A percentile compares a stretch with the other conserved stretches of the same genome.
These are phyloP conservation scores for Sporothrix humicola DNA, from an alignment of 2,329 filamentous ascomycete species.

Conservation along the genomic window DNA sequence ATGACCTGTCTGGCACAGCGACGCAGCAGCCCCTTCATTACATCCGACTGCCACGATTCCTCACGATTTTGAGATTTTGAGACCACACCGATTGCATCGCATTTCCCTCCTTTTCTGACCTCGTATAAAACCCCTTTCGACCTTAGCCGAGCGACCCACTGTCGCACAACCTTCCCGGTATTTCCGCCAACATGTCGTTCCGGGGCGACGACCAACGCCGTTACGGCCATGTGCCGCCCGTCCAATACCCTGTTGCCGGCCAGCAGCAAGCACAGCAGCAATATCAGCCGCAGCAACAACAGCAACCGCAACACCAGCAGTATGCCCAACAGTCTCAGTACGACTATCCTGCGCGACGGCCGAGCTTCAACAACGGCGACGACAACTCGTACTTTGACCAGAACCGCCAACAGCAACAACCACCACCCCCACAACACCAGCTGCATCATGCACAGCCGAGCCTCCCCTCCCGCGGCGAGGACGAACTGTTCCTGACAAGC, in stretches of 20 bases:
- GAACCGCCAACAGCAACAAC: constrained; percentile 34
- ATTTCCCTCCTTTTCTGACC: neutral
- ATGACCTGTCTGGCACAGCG: constrained; percentile 6
- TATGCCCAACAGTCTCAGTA: constrained; percentile 30
- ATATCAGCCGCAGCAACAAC: constrained; percentile 25
- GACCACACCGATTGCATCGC: neutral
- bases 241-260: constrained; percentile 63
- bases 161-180: neutral
- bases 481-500: constrained; percentile 69
- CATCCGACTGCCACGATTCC: neutral
- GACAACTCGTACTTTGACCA: constrained; percentile 63
- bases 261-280: constrained; percentile 41
- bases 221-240: constrained; percentile 70
- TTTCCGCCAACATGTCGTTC: constrained; percentile 61
- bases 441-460: constrained; percentile 30
- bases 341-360: constrained; percentile 58
- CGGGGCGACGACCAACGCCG: constrained; percentile 66
- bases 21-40: neutral
- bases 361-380: constrained; percentile 79
- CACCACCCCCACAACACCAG: constrained; percentile 23
- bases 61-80: neutral
- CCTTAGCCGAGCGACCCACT: constrained; percentile 19
- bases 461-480: constrained; percentile 47
- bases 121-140: neutral
- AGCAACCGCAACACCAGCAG: constrained; percentile 29